Conservation (phyloP, 495 filamentous ascomycete species). For the Aspergillus cristatus region DNA sequence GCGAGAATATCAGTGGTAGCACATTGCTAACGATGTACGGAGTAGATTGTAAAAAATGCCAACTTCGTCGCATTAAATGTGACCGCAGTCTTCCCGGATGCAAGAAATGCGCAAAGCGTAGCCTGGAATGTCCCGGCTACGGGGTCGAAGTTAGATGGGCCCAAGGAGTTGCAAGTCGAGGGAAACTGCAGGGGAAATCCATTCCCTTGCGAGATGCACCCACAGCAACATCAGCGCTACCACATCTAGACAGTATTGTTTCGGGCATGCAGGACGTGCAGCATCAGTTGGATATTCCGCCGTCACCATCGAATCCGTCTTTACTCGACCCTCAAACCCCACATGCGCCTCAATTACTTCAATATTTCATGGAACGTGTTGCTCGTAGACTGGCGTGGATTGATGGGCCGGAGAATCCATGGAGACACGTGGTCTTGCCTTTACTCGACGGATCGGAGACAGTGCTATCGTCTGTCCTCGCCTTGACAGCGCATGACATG, state of each 20-base stretch:
- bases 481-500: constrained; percentile 16
- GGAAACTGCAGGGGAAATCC: constrained; percentile 8
- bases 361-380: constrained; percentile 15
- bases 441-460: constrained; percentile 14
- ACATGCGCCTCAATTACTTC: constrained; percentile 8
- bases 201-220: constrained; percentile 5
- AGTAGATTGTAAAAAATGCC: background rate
- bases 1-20: too few relatives aligned
- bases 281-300: background rate
- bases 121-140: constrained; percentile 6
- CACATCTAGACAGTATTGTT: background rate
- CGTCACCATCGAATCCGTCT: constrained; percentile 5
- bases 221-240: background rate
- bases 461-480: constrained; percentile 19
- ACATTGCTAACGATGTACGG: background rate
- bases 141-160: constrained; percentile 4
- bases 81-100: constrained; percentile 3
- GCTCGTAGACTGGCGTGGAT: constrained; percentile 18
- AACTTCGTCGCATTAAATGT: constrained; percentile 8
- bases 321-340: constrained; percentile 4
- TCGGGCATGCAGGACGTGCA: background rate
- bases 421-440: constrained; percentile 16
- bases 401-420: constrained; percentile 16
- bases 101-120: background rate
- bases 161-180: constrained; percentile 6